Conservation (phyloP, 371 early-diverging fungal genomes). For the Mortierella sp. region DNA sequence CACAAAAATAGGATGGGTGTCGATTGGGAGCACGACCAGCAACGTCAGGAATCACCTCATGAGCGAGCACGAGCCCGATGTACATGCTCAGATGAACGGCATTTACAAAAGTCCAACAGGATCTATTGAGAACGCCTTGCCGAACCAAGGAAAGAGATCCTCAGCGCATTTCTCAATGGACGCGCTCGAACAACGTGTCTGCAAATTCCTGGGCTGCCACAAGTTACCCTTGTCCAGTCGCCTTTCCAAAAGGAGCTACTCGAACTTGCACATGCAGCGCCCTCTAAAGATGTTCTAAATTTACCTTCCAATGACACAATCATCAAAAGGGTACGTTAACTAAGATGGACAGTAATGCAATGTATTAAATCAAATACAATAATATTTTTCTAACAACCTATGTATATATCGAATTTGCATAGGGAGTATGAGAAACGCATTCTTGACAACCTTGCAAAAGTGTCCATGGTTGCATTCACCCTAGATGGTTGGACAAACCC, state of each 20-base stretch:
- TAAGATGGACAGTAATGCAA: background rate
- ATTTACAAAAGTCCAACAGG: background rate
- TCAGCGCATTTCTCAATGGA: slow-evolving; percentile 22
- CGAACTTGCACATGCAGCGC: slow-evolving; percentile 16
- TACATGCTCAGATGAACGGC: too few relatives aligned
- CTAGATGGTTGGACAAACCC: slow-evolving; percentile 41
- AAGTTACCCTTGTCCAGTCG: slow-evolving; percentile 23
- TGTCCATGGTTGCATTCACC: slow-evolving; percentile 29
- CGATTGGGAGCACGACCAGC: background rate
- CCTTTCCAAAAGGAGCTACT: slow-evolving; percentile 2
- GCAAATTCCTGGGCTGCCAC: slow-evolving; percentile 14
- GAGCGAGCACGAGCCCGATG: background rate
- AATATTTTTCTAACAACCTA: too few relatives aligned
- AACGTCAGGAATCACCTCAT: slow-evolving; percentile 11
- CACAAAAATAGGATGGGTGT: background rate
- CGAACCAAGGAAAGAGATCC: slow-evolving; percentile 19
- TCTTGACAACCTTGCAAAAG: slow-evolving; percentile 8
- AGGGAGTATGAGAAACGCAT: slow-evolving; percentile 9
- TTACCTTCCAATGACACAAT: slow-evolving; percentile 22
- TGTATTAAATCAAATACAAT: too few relatives aligned
- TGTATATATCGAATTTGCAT: too few relatives aligned
- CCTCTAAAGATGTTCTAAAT: background rate
- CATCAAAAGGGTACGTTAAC: slow-evolving; percentile 18
- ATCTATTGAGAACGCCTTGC: background rate
- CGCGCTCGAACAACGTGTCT: slow-evolving; percentile 6